Conservation (phyloP, 331 rosid genomes). For the Dryas integrifolia region DNA sequence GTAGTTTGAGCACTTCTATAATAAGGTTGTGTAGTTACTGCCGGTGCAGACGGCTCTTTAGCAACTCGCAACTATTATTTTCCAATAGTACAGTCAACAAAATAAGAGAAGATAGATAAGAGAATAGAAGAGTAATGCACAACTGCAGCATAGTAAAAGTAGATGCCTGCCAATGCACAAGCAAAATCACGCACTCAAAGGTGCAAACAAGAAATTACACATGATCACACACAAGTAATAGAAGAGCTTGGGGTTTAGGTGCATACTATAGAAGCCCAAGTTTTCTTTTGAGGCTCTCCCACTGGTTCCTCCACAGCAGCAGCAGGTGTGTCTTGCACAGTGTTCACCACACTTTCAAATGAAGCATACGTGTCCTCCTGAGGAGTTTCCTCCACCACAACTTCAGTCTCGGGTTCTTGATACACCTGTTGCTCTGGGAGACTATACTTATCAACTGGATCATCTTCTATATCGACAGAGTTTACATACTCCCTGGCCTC, state of each 20-base stretch:
- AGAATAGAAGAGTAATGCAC: neutral
- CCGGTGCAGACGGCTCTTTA: constrained; percentile 54
- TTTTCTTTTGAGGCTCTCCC: constrained; percentile 68
- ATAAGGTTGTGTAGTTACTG: constrained; percentile 47
- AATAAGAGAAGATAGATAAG: neutral
- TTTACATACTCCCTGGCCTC: constrained; percentile 70
- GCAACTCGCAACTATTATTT: constrained; percentile 64
- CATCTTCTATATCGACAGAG: constrained; percentile 74
- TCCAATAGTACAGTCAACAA: constrained; percentile 2
- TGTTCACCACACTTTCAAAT: constrained; percentile 41
- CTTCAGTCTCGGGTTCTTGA: constrained; percentile 62
- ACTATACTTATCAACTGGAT: constrained; percentile 79
- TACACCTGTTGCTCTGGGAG: constrained; percentile 78
- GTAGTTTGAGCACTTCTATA: constrained; percentile 44
- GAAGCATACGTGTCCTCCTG: constrained; percentile 51
- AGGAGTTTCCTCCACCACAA: constrained; percentile 77
- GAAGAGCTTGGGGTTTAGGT: neutral
- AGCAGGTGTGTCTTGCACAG: constrained; percentile 47
- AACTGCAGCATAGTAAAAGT: neutral
- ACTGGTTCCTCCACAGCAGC: constrained; percentile 49
- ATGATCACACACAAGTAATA: neutral
- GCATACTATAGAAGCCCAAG: constrained; percentile 81
- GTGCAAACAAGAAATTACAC: neutral
- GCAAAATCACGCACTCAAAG: neutral
- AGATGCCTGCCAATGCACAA: neutral